These are phyloP conservation scores for Anaeromyces robustus DNA, from an alignment of 192 early-diverging fungal genomes.

Conservation along the genomic window DNA sequence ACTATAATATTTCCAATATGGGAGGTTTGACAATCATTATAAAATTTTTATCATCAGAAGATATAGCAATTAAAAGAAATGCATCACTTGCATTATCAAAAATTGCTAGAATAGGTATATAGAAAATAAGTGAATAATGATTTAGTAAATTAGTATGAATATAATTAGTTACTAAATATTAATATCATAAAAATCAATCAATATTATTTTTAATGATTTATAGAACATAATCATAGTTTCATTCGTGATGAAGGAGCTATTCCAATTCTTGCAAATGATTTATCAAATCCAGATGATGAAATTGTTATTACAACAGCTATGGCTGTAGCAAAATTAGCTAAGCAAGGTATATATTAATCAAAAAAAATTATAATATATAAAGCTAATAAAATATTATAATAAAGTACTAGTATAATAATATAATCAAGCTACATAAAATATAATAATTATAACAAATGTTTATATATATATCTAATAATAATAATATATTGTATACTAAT, in stretches of 20 bases:
- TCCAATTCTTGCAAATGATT: not conserved
- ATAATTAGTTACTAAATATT: no score
- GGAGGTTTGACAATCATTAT: not conserved
- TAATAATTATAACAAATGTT: no score
- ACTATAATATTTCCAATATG: not conserved
- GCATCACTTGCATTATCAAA: not conserved
- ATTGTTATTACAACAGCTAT: constrained; percentile 20
- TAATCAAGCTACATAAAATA: no score
- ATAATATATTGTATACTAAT: constrained; percentile 5
- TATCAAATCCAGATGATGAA: constrained; percentile 8
- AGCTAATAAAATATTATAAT: no score
- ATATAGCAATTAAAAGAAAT: not conserved
- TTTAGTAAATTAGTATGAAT: no score
- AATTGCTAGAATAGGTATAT: not conserved
- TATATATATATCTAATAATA: not conserved
- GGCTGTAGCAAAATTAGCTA: constrained; percentile 18
- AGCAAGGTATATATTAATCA: constrained; percentile 12
- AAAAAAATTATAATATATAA: no score
- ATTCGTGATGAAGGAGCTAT: not conserved
- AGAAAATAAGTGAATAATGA: no score
- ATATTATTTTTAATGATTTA: no score
- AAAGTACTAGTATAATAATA: no score
- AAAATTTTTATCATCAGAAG: not conserved
- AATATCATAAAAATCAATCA: no score
- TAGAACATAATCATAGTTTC: not conserved